Evolutionary conservation across 108 stramenopile species (phyloP).

Genomic region (Nitzschia sp.): DNA sequence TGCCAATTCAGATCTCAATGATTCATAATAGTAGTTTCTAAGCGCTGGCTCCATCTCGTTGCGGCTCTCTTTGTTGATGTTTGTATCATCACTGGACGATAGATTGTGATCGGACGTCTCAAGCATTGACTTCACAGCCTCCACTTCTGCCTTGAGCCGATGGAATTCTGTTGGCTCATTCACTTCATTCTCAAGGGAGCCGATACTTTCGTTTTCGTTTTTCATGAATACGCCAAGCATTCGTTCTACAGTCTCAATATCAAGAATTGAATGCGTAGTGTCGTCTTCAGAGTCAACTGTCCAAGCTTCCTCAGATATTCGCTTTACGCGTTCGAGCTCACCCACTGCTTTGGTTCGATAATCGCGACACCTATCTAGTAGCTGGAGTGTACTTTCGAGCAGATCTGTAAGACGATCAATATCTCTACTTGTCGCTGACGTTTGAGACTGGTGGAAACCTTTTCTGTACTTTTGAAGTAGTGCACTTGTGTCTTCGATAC

Average conservation of each 20-base stretch:
- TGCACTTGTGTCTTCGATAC: neutral
- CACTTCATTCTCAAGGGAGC: neutral
- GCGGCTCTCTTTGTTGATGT: too few relatives aligned
- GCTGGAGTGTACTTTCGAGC: neutral
- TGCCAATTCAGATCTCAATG: neutral
- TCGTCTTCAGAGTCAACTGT: conserved; percentile 10
- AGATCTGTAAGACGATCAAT: conserved; percentile 2
- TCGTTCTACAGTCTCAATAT: conserved; percentile 13
- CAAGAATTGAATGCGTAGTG: neutral
- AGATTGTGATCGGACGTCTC: neutral
- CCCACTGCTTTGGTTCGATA: neutral
- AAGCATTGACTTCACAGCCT: conserved; percentile 2
- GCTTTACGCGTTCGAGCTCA: conserved; percentile 1
- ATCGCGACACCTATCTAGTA: neutral
- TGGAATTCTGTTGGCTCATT: neutral
- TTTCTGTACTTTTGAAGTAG: conserved; percentile 8
- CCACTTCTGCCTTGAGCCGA: conserved; percentile 10
- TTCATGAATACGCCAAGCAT: conserved; percentile 12
- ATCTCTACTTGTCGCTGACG: neutral
- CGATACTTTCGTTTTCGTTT: neutral
- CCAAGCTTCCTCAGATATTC: neutral
- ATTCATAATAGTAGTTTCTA: too few relatives aligned
- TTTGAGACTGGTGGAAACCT: neutral
- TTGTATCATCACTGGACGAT: too few relatives aligned
- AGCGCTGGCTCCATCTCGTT: too few relatives aligned